Base-by-base conservation (phyloP, 306 rosid species). In the Vicia faba region DNA sequence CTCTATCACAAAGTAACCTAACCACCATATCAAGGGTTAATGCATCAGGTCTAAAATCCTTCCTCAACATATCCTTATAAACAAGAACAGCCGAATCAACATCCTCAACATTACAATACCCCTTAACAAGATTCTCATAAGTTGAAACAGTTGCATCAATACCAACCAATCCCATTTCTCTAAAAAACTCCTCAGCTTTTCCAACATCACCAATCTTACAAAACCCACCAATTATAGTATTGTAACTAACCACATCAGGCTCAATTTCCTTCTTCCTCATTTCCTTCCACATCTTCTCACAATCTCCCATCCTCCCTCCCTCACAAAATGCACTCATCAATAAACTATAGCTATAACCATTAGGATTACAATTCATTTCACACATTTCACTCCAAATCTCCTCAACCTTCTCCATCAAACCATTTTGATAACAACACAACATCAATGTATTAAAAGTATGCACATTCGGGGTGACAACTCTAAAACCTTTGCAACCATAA, bases 141-240 rank as follows among this genome's bases (percentile, higher is more conserved):
- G 95, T 86, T 20, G 86, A 68, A 64, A 50, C 35, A 70, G 84
- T 87, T 51, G 84, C 58, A 20, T 80, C 86, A 46, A 87, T 53
- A 26, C 91, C 93, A 29, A 70, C 75, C 80, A 83, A 54, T 25
- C 58, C 79, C 96, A 88, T 87, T 61, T 89, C 91, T 70, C 72
- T 84, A 67, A 58, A 88, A 77, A 81, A 73, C 6, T 86, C 91
- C 54, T 88, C 96, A 31, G 84, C 96, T 50, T 57, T 89, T 33
- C 54, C 77, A 73, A 88, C 58, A 58, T 82, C 81, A 64, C 95
- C 89, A 46, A 69, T 68, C 74, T 75, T 78, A 74, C 97, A 86
- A 83, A 86, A 86, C 57, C 93, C 96, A 28, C 88, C 89, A 70
- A 92, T 84, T n/a, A 92, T 77, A 26, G 89, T 86, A 61, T 92